Percentiles rank a stretch among this genome's conserved stretches.
These are phyloP conservation scores for Lodderomyces oxycetoniae DNA, from an alignment of 1,139 yeast genomes.

Conservation along the genomic window DNA sequence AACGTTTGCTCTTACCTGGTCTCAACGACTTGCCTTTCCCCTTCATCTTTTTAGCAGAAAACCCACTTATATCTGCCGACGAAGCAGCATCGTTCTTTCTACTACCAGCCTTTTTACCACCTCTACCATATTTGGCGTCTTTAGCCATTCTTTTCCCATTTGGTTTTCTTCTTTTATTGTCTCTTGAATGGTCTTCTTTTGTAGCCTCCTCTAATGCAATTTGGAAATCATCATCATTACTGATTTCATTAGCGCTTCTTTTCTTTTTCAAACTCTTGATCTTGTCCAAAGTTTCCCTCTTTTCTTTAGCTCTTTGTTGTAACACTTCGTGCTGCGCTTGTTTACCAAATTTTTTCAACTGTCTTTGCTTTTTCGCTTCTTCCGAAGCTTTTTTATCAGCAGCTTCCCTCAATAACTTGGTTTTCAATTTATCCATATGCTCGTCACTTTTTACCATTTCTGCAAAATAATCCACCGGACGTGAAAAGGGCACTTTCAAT, in stretches of 20 bases:
- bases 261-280: slow-evolving; percentile 85
- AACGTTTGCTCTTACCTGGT: slow-evolving; percentile 72
- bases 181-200: slow-evolving; percentile 36
- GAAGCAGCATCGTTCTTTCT: slow-evolving; percentile 74
- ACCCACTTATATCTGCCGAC: slow-evolving; percentile 65
- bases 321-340: slow-evolving; percentile 92
- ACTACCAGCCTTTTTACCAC: slow-evolving; percentile 73
- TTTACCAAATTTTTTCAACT: slow-evolving; percentile 94
- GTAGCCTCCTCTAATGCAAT: slow-evolving; percentile 90
- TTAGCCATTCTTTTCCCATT: slow-evolving; percentile 63
- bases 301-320: slow-evolving; percentile 92
- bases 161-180: slow-evolving; percentile 46
- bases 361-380: slow-evolving; percentile 92
- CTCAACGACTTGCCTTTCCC: slow-evolving; percentile 36
- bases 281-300: slow-evolving; percentile 85
- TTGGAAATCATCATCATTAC: slow-evolving; percentile 54
- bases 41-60: slow-evolving; percentile 52
- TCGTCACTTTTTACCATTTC: slow-evolving; percentile 98
- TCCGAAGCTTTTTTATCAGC: slow-evolving; percentile 87
- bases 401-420: slow-evolving; percentile 78
- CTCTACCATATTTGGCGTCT: slow-evolving; percentile 57
- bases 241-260: slow-evolving; percentile 72
- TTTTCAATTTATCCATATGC: slow-evolving; percentile 92
- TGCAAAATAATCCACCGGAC: slow-evolving; percentile 96
- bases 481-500: slow-evolving; percentile 77